Evolutionary conservation across 2,329 filamentous ascomycete species (phyloP).

Genomic region (Stagonosporopsis vannaccii): DNA sequence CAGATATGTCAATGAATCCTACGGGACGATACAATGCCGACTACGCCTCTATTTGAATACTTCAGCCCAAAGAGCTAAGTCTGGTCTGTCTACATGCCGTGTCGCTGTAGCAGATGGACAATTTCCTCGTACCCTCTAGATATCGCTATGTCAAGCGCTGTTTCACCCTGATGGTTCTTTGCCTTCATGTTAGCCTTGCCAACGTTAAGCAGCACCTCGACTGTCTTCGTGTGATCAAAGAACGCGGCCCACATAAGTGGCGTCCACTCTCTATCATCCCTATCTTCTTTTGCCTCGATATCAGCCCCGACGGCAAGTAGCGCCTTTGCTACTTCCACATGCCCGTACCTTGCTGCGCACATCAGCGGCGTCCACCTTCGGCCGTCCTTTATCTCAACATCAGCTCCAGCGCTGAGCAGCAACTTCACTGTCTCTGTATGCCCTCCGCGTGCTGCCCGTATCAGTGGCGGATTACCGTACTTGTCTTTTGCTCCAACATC

Average conservation of each 20-base stretch:
- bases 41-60: background rate
- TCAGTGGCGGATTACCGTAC: no score
- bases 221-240: background rate
- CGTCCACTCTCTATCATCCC: background rate
- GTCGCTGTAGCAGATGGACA: background rate
- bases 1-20: background rate
- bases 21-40: background rate
- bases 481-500: no score
- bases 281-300: background rate
- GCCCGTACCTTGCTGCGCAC: background rate
- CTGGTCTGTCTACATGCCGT: background rate
- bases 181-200: constrained; percentile 12
- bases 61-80: background rate
- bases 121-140: background rate
- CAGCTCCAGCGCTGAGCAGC: background rate
- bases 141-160: background rate
- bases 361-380: background rate
- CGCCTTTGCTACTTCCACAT: background rate
- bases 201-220: constrained; percentile 9
- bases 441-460: background rate
- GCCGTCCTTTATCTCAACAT: background rate
- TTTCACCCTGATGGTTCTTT: background rate
- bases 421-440: background rate
- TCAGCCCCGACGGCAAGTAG: background rate
- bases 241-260: background rate